Evolutionary conservation across 2,329 filamentous ascomycete genomes (phyloP), one percentile per base, ranked within the genome.

Genomic region (Fusarium sp.): DNA sequence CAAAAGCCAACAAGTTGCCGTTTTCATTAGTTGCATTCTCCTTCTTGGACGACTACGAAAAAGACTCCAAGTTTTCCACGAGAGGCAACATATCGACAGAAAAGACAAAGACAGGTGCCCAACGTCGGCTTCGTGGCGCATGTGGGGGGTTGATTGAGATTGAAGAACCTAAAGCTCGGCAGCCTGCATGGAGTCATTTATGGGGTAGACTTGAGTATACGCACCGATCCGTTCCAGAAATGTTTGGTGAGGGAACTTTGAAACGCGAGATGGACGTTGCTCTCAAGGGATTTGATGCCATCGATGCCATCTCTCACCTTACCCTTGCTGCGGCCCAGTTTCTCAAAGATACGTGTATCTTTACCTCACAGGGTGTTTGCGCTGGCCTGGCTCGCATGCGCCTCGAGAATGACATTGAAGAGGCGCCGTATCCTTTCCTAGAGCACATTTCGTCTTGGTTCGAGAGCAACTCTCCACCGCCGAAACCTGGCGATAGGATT

Each of bases 181-280:
- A 27, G 27, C 27, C 27, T 3, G 9, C 27, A 27, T 27, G 27
- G 27, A 27, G 8, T 27, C 27, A 27, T 27, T 27, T 27, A 27
- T 27, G 58, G 50, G 51, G 34, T 3, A 23, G 1, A 1, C 40
- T 62, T n/a, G 18, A n/a, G n/a, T 62, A 50, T 6, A 50, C 54
- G 0, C 54, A 62, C 10, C 11, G 60, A 34, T 62, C 60, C 7
- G 49, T 62, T 23, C 44, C 54, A 4, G 54, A 62, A 2, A 58
- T 62, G 34, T 46, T 62, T 14, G 18, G 10, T 0, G 38, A 36
- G 13, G n/a, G 14, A n/a, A 20, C 18, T 13, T 10, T 34, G 0
- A 34, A 20, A 6, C 6, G 7, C 14, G 42, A 33, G 1, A 58
- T 62, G 14, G n/a, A 58, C 1, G n/a, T 13, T 27, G 4, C 13